Evolutionary conservation across 306 rosid species (phyloP), one percentile per base, ranked within the genome.

Genomic region (Vigna nakashimae): DNA sequence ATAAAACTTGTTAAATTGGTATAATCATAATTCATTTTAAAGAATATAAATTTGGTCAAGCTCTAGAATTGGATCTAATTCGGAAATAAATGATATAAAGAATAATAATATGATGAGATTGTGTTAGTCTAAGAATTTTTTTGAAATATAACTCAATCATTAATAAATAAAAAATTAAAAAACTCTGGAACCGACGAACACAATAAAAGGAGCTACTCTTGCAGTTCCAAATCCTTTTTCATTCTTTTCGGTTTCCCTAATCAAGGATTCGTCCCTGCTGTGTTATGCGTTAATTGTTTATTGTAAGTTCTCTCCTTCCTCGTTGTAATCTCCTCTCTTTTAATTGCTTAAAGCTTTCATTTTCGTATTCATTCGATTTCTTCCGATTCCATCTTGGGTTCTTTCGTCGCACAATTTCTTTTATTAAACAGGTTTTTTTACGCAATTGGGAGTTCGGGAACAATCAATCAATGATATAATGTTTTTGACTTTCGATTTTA

Each of bases 161-260:
- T 16, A 17, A 69, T 3, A 65, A 38, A 9, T 4, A 36, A 38
- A 65, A 6, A 65, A 38, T 38, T 53, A 6, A 4, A 57, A 40
- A 3, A 48, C 6, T 40, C 50, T 18, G 36, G 18, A 13, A 40
- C 48, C 74, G 49, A 24, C 74, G 40, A 45, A 26, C 55, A 59
- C 60, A 32, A 48, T 59, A 48, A 48, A 69, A 59, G 65, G 65
- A 36, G 51, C 53, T 8, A 22, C 63, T 53, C 34, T 48, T 62
- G 24, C 12, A 1, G 38, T 40, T 58, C 24, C 56, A 51, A 50
- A 71, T 71, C 72, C 57, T 14, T 64, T 22, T 71, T 13, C 34
- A 2, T n/a, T 45, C 50, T 45, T 24, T 36, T n/a, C 3, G 13
- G 66, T 11, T 68, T 52, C 46, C 38, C 18, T 15, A 11, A 72